Evolutionary conservation across 176 grass and related monocot genomes (phyloP).

Genomic region (Triticum urartu): DNA sequence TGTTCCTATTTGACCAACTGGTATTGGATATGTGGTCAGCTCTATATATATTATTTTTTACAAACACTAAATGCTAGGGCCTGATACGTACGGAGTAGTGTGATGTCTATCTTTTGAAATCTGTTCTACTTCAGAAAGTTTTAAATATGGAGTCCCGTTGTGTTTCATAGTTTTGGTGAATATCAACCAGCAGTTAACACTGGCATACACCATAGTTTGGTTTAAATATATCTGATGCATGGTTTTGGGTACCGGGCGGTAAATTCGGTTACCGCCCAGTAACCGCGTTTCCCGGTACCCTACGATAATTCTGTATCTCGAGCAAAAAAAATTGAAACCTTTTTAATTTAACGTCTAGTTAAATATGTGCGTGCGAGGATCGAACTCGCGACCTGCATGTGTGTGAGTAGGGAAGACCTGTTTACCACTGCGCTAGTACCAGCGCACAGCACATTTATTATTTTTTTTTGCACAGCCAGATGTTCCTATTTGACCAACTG

Average conservation of each 20-base stretch:
- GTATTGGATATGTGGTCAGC: conserved; percentile 6
- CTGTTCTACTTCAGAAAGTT: background rate
- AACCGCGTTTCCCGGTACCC: too few relatives aligned
- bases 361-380: too few relatives aligned
- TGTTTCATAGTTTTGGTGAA: background rate
- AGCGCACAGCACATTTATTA: too few relatives aligned
- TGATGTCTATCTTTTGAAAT: conserved; percentile 13
- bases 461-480: too few relatives aligned
- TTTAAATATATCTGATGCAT: conserved; percentile 31
- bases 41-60: background rate
- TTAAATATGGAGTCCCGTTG: background rate
- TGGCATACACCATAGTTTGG: background rate
- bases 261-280: too few relatives aligned
- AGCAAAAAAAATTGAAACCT: too few relatives aligned
- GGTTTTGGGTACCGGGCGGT: too few relatives aligned
- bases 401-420: too few relatives aligned
- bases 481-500: background rate
- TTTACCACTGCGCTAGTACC: too few relatives aligned
- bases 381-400: too few relatives aligned
- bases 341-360: too few relatives aligned
- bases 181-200: background rate
- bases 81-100: background rate
- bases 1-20: background rate
- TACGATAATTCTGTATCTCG: too few relatives aligned
- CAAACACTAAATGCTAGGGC: background rate